phyloP scores from a whole-genome alignment of 345 rosid genomes.

The Arabidopsis suecica region DNA sequence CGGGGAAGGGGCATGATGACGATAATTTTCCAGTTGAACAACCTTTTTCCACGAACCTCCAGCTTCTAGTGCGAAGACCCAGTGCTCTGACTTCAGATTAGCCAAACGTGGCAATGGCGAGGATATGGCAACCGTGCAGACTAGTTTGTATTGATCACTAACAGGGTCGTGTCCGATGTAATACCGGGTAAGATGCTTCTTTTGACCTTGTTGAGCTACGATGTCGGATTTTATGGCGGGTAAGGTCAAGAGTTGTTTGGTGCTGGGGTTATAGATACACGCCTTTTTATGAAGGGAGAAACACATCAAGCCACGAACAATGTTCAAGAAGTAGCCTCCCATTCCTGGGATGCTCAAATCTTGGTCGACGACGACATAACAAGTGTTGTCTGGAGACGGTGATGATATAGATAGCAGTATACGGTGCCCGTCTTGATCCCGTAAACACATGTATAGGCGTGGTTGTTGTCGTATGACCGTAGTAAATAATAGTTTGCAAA shows the following conservation, averaged over 20 bases:
- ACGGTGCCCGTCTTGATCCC: not conserved
- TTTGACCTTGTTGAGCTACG: not conserved
- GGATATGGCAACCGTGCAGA: not conserved
- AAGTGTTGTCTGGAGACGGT: slow-evolving; percentile 4
- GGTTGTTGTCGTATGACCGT: slow-evolving; percentile 3
- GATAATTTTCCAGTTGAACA: not conserved
- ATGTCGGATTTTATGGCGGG: not conserved
- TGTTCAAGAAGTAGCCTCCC: not conserved
- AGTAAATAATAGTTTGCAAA: not conserved
- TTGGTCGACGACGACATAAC: slow-evolving; percentile 1
- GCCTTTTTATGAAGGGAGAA: not conserved
- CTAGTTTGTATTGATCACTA: slow-evolving; percentile 12
- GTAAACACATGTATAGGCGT: slow-evolving; percentile 5
- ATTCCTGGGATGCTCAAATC: slow-evolving; percentile 8
- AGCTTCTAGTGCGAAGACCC: slow-evolving; percentile 21
- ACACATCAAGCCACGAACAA: slow-evolving; percentile 7
- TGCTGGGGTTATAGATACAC: slow-evolving; percentile 7
- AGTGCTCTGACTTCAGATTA: slow-evolving; percentile 1
- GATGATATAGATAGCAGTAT: not conserved
- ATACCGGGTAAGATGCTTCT: not conserved
- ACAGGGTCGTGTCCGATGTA: slow-evolving; percentile 13
- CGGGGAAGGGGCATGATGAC: not conserved
- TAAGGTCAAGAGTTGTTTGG: slow-evolving; percentile 8
- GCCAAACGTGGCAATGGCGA: not conserved
- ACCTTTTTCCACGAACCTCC: slow-evolving; percentile 31